Evolutionary conservation across 352 stramenopile species (phyloP), one percentile per base, ranked within the genome.

Genomic region (Pythium rishiriense): DNA sequence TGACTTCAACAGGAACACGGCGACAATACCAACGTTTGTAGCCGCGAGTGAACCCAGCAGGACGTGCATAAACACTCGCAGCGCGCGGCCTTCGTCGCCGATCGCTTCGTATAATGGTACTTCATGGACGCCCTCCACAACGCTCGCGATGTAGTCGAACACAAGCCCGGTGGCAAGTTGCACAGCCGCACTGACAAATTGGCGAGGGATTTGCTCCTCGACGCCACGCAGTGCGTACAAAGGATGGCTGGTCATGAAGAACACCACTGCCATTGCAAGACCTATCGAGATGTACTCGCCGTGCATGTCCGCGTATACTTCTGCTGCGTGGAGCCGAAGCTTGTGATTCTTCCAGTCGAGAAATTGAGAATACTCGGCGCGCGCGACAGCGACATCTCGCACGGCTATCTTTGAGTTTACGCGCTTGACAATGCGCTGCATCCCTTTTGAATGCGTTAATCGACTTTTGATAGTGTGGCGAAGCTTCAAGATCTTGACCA

Each of bases 221-320:
- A 10, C 37, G 17, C 28, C 53, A 24, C 31, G 31, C 5, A 75
- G 15, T 19, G 68, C 46, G 22, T 69, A 76, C 41, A 70, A 68
- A 21, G 69, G 58, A 19, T 76, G 72, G 19, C 57, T 47, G 9
- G 58, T 54, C 14, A 79, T 37, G 19, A 68, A 51, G 25, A 68
- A 59, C 14, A 70, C 52, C 19, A 76, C 28, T 4, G 52, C 59
- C 15, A 66, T 70, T 17, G 75, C 65, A 19, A 72, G 65, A 21
- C 62, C 69, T 55, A 81, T 80, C 6, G 72, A 74, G 37, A 83
- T 80, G 33, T 77, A 79, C 53, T 84, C 76, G 39, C 59, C 76
- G 51, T 84, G 68, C 76, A 80, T 84, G 46, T 78, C 73, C 4
- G 71, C 73, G 28, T 80, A 84, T 1, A 84, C 76, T 35, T 81